Base-by-base conservation (phyloP, 768 basidiomycete species). In the Boletus fagicola region DNA sequence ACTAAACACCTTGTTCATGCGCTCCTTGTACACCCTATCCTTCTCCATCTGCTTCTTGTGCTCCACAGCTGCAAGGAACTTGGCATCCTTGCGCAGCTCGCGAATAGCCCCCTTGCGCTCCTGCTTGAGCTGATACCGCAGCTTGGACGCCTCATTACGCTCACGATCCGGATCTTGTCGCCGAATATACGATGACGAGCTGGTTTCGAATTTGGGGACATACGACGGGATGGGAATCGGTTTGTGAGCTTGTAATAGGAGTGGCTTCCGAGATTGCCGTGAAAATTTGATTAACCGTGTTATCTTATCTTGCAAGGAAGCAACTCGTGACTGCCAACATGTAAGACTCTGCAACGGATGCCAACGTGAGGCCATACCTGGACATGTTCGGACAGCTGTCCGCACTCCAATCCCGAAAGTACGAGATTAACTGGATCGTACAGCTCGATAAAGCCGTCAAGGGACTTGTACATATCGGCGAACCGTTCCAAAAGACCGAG, bases 81-180 rank as follows among this genome's bases (percentile, higher is more conserved):
- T 81, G 60, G 93, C 87, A 69, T 99, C 97, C 78, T 98, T 98
- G 59, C 97, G 85, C 52, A 99, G 78, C 70, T 99, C 97, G 46
- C 96, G 80, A 60, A 99, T 94, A 5, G 97, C 97, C 44, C 97
- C 95, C 79, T 98, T 98, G 68, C 83, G 79, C 78, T 98, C 97
- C 75, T 98, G 88, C 76, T 95, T 95, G 78, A 94, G 88, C 69
- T 94, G 85, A 40, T 83, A 82, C 54, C 90, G 87, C 66, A 99
- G 74, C 72, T 98, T 98, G 56, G 87, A 75, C 0, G 86, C 84
- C 62, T 90, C 91, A 68, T 92, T 94, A 40, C 92, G 85, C 66
- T 96, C 94, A 58, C 85, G 85, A 72, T 99, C 94, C 10, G 96
- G 95, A 72, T 98, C 97, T 67, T 89, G 89, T 52, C 80, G 78